Evolutionary conservation across 345 rosid species (phyloP).

Genomic region (Eucalyptus camaldulensis): DNA sequence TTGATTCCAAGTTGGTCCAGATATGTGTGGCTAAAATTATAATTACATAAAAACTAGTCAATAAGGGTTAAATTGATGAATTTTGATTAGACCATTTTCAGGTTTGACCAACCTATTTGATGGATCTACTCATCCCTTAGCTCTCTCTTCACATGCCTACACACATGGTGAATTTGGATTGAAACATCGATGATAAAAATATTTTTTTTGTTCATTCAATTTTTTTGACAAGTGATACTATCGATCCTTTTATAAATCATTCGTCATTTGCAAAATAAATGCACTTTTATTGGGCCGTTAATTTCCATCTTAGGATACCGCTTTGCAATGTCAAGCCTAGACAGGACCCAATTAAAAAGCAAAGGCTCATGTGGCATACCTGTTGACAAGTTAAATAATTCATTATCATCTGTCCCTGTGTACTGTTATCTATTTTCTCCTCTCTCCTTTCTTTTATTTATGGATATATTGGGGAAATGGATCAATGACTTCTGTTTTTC

Average conservation of each 20-base stretch:
- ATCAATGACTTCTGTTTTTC: neutral
- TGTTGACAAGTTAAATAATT: neutral
- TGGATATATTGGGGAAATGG: neutral
- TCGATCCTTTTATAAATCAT: neutral
- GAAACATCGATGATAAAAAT: accelerated
- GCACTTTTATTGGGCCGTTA: accelerated
- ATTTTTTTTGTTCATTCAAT: neutral
- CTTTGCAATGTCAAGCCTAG: neutral
- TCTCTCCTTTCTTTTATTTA: neutral
- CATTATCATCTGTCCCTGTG: neutral
- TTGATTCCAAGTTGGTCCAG: neutral
- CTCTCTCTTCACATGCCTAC: neutral
- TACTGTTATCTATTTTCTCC: neutral
- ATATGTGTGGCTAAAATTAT: accelerated
- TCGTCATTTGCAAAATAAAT: accelerated
- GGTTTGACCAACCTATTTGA: accelerated
- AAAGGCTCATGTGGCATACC: neutral
- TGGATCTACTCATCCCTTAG: accelerated
- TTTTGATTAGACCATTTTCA: neutral
- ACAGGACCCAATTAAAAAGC: neutral
- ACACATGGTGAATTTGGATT: neutral
- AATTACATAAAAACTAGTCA: neutral
- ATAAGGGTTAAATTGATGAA: neutral
- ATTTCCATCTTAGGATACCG: neutral
- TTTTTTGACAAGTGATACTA: too few species aligned